These are phyloP conservation scores for Umbelopsis ramanniana DNA, from an alignment of 192 early-diverging fungal species.

Conservation along the genomic window DNA sequence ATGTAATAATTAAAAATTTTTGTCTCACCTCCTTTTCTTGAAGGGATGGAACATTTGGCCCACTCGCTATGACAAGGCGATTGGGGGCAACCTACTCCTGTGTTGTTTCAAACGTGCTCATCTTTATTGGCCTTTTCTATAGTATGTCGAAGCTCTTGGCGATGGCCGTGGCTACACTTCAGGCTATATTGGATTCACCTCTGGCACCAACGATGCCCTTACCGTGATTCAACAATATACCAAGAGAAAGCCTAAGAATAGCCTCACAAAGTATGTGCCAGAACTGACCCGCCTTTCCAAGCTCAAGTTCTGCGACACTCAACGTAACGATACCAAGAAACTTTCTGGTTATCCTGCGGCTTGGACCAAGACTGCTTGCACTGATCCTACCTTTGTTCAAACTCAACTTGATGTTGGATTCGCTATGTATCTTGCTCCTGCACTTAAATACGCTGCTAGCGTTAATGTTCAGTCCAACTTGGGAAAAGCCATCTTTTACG, in stretches of 20 bases:
- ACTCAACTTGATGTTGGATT: constrained; percentile 37
- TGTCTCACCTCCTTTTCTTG: not conserved
- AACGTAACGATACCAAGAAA: constrained; percentile 23
- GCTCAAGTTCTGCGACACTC: constrained; percentile 26
- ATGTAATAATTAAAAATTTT: not conserved
- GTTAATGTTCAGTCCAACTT: constrained; percentile 35
- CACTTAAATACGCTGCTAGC: constrained; percentile 33
- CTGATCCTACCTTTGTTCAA: constrained; percentile 34
- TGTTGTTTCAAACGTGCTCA: not conserved
- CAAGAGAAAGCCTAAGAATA: constrained; percentile 22
- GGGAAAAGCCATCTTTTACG: constrained; percentile 46
- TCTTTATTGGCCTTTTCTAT: not conserved
- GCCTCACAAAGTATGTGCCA: constrained; percentile 22
- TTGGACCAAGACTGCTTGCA: constrained; percentile 35
- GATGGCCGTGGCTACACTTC: constrained; percentile 43
- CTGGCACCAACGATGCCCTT: constrained; percentile 44
- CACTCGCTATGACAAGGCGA: not conserved
- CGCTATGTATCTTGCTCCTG: constrained; percentile 39
- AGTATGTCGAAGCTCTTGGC: constrained; percentile 39
- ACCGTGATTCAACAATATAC: constrained; percentile 36
- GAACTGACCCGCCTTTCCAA: constrained; percentile 29
- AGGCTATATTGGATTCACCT: constrained; percentile 45
- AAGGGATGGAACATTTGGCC: not conserved
- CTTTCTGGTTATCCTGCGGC: constrained; percentile 22
- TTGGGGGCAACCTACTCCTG: not conserved